A percentile compares a stretch with the other conserved stretches of the same genome.
These are phyloP conservation scores for Oryza punctata DNA, from an alignment of 176 grass and related monocot genomes.

Conservation along the genomic window DNA sequence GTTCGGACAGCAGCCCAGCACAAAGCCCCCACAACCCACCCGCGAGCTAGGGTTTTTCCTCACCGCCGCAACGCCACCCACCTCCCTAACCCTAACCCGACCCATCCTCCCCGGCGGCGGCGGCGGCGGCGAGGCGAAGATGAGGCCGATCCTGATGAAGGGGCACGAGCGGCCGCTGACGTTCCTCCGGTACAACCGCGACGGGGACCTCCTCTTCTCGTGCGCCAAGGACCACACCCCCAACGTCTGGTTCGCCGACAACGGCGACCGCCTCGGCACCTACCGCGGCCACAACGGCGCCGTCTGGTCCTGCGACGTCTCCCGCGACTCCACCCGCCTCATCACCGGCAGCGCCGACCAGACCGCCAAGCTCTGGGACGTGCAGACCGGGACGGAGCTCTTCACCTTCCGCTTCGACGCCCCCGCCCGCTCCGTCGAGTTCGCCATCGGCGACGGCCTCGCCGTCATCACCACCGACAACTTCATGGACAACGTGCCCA, in stretches of 20 bases:
- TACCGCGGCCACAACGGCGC: conserved; percentile 97
- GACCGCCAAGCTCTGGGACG: conserved; percentile 86
- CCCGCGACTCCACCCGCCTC: conserved; percentile 74
- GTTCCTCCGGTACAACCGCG: conserved; percentile 89
- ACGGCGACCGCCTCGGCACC: conserved; percentile 78
- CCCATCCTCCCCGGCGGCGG: neutral
- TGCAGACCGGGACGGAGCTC: conserved; percentile 64
- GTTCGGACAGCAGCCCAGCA: no score
- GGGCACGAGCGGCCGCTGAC: conserved; percentile 88
- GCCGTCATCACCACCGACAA: conserved; percentile 76
- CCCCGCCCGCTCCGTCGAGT: conserved; percentile 73
- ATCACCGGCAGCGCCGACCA: conserved; percentile 80
- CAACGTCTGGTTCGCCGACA: conserved; percentile 85
- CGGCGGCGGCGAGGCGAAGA: conserved; percentile 34
- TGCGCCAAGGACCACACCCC: conserved; percentile 95
- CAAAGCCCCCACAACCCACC: no score
- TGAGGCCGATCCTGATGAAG: conserved; percentile 97
- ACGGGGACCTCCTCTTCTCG: conserved; percentile 93
- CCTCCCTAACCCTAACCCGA: neutral
- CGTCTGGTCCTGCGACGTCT: conserved; percentile 88
- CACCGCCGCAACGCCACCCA: neutral
- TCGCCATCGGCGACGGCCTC: conserved; percentile 67
- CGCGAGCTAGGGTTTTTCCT: conserved; percentile 29
- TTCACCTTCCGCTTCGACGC: conserved; percentile 82
- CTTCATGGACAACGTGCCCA: conserved; percentile 77